Evolutionary conservation across 108 stramenopile species (phyloP), one percentile per base, ranked within the genome.

Genomic region (Cyclostephanos invisitatus): DNA sequence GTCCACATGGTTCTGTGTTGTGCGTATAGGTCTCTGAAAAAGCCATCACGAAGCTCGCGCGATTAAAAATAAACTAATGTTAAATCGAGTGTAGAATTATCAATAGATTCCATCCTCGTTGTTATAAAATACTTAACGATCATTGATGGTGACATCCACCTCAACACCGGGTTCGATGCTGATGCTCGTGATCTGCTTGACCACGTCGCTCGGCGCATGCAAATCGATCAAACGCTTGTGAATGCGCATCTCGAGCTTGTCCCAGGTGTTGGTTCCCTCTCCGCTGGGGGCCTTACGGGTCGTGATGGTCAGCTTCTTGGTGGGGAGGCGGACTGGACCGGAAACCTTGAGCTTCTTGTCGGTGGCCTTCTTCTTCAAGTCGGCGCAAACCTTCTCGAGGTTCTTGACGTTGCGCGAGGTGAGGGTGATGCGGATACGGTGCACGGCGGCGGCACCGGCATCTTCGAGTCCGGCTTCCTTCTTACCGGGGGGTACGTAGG

Each of bases 251-350:
- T 97, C 96, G 83, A 96, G 98, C 35, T 93, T 83, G 75, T 99
- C 99, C 97, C 97, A 99, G 25, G 99, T 98, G 92, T 98, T 98
- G 91, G 99, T 98, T 87, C 99, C 99, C 84, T 99, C 98, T 73
- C 99, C 99, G 75, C 83, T 88, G 61, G 99, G 99, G 61, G 98
- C 96, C 95, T 99, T 99, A 78, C 99, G 97, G 77, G 97, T 98
- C 70, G 97, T 97, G 77, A 98, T 96, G 62, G 75, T 82, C 78
- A 99, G 90, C 67, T 85, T 84, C 92, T 98, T 98, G 86, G 99
- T 99, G 59, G 99, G 99, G 57, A 99, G 86, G 81, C 99, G 97
- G 54, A 98, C 97, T 42, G 98, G 99, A 61, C 98, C 98, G 60
- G 83, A 84, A 42, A 98, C 98, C 54, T 89, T 91, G 59, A 99